Percentiles rank a stretch among this genome's conserved stretches.
Evolutionary conservation across 2,329 filamentous ascomycete species (phyloP).

Genomic region (Hypoxylon sp.): DNA sequence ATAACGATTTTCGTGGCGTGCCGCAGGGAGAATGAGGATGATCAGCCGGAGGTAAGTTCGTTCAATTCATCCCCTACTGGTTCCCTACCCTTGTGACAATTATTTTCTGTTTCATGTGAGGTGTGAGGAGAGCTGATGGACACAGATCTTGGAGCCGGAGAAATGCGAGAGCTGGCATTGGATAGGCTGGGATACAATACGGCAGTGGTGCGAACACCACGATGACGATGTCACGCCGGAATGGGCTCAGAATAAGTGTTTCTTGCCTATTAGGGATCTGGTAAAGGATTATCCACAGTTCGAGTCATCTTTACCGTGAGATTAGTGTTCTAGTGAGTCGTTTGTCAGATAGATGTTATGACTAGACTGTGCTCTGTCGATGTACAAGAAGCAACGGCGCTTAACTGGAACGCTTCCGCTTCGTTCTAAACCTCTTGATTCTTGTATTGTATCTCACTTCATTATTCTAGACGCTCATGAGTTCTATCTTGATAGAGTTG

Average conservation of each 20-base stretch:
- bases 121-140: conserved; percentile 33
- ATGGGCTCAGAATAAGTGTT: conserved; percentile 53
- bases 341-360: not conserved
- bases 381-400: not conserved
- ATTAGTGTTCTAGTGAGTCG: not conserved
- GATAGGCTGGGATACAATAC: conserved; percentile 61
- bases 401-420: not conserved
- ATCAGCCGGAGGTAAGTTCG: conserved; percentile 67
- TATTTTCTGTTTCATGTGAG: not conserved
- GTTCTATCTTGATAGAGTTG: conserved; percentile 4
- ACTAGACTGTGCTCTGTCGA: not conserved
- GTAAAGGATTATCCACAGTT: conserved; percentile 39
- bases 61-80: conserved; percentile 18
- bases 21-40: conserved; percentile 60
- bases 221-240: conserved; percentile 42
- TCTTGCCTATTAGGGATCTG: conserved; percentile 55
- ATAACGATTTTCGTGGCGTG: conserved; percentile 78
- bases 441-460: not conserved
- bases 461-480: not conserved
- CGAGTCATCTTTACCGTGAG: conserved; percentile 1
- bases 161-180: conserved; percentile 67
- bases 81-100: too few relatives aligned
- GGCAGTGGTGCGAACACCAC: conserved; percentile 49
- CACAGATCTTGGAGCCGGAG: conserved; percentile 60
- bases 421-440: not conserved